Evolutionary conservation across 2,329 filamentous ascomycete genomes (phyloP), one percentile per base, ranked within the genome.

Genomic region (Pestalotiopsis sp.): DNA sequence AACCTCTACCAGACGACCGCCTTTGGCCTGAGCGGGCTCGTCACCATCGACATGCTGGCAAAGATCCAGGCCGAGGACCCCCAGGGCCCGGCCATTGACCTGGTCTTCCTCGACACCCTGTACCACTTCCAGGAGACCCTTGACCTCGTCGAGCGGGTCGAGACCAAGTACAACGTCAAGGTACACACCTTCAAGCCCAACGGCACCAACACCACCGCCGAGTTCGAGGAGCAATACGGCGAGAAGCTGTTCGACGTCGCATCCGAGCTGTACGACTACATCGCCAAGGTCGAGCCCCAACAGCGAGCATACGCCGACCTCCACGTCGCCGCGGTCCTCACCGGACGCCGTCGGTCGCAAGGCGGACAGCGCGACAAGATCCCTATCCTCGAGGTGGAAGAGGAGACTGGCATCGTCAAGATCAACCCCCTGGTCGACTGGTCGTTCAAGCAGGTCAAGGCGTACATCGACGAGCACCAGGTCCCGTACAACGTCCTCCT

Each of bases 341-440:
- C 96, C 59, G 96, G 96, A 65, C 93, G 96, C 68, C 89, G 96
- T 70, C 90, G 93, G 73, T 97, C 93, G 71, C 96, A 99, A 82
- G 96, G 96, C 70, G 95, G 94, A 71, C 94, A 96, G 83, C 92
- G 96, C 69, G 94, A 94, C 71, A 90, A 92, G 76, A 90, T 99
- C 71, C 92, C 94, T 77, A 93, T 99, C 77, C 88, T 99, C 75
- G 96, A 99, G 81, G 84, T 98, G 30, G 94, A 98, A 78, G 86
- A 89, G 69, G 95, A 97, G 79, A 89, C 92, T 35, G 94, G 94
- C 66, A 86, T 98, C 71, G 89, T 98, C 86, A 99, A 99, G 87
- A 92, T 99, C 88, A 99, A 98, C 85, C 96, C 96, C 13, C 84
- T 99, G 71, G 94, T 94, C 77, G 94, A 94, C 83, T 99, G 96